Evolutionary conservation across 805 yeast species (phyloP).

Genomic region (Lipomyces oligophaga): DNA sequence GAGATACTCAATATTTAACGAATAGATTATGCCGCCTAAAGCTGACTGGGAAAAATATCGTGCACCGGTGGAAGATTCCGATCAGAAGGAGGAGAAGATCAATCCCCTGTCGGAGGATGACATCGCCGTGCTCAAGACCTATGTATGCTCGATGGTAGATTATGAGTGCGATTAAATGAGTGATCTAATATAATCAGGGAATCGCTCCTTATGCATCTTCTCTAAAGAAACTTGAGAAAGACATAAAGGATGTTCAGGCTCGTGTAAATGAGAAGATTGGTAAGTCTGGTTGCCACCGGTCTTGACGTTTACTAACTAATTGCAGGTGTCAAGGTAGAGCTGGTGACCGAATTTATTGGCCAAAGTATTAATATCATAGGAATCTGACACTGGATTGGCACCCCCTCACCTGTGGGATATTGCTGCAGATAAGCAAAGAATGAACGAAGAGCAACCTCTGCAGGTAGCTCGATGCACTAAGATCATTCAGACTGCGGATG

Average conservation of each 20-base stretch:
- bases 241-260: slow-evolving; percentile 75
- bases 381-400: slow-evolving; percentile 96
- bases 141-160: slow-evolving; percentile 40
- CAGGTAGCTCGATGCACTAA: slow-evolving; percentile 99
- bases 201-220: slow-evolving; percentile 90
- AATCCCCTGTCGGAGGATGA: slow-evolving; percentile 92
- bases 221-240: slow-evolving; percentile 79
- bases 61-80: slow-evolving; percentile 71
- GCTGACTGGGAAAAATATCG: slow-evolving; percentile 98
- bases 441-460: slow-evolving; percentile 89
- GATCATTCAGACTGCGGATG: slow-evolving; percentile 57
- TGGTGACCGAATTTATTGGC: background rate
- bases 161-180: background rate
- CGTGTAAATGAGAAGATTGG: slow-evolving; percentile 94
- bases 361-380: slow-evolving; percentile 44
- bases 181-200: slow-evolving; percentile 44
- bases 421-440: slow-evolving; percentile 88
- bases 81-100: slow-evolving; percentile 63
- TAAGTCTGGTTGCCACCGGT: no score
- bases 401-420: slow-evolving; percentile 98
- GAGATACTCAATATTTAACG: no score
- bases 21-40: slow-evolving; percentile 79
- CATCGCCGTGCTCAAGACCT: slow-evolving; percentile 93
- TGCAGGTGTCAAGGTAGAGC: slow-evolving; percentile 26
- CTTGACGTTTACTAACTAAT: background rate